A percentile compares a stretch with the other conserved stretches of the same genome.
Conservation (phyloP, 2,329 filamentous ascomycete genomes). For the Aureobasidium sp. region DNA sequence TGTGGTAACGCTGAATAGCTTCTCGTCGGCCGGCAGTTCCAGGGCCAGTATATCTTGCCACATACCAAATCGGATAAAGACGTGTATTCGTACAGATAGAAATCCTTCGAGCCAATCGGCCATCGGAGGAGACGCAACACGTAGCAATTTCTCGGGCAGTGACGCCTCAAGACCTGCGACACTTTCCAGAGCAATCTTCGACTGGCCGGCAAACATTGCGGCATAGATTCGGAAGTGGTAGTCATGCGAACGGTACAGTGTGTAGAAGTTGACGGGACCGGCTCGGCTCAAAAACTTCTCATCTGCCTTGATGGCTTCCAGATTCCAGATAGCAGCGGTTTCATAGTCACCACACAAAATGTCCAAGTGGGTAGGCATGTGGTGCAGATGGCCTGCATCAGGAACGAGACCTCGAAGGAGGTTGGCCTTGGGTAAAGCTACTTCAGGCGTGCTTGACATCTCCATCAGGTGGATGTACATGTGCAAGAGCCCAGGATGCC, state of each 20-base stretch:
- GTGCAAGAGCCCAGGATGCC: conserved; percentile 77
- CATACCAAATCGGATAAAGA: conserved; percentile 75
- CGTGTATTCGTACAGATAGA: conserved; percentile 72
- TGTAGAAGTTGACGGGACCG: conserved; percentile 77
- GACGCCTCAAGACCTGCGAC: conserved; percentile 65
- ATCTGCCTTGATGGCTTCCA: conserved; percentile 72
- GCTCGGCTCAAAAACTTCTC: conserved; percentile 67
- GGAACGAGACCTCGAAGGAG: conserved; percentile 70
- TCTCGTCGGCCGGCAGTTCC: conserved; percentile 60
- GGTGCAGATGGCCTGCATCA: conserved; percentile 74
- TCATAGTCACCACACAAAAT: conserved; percentile 77
- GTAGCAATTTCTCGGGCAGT: conserved; percentile 69
- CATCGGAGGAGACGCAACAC: conserved; percentile 67
- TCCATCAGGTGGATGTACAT: conserved; percentile 84
- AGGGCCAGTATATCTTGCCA: conserved; percentile 73
- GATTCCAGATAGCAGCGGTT: conserved; percentile 71
- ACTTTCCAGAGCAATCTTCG: conserved; percentile 66
- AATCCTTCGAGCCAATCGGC: conserved; percentile 83
- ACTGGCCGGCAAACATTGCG: conserved; percentile 80
- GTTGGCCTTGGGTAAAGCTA: conserved; percentile 67
- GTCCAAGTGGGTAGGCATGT: conserved; percentile 85
- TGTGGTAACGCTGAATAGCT: conserved; percentile 74
- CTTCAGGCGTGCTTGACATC: conserved; percentile 74
- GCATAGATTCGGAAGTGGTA: conserved; percentile 81
- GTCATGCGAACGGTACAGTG: conserved; percentile 78